Evolutionary conservation across 169 alveolate genomes (phyloP), one percentile per base, ranked within the genome.

Genomic region (Sarcocystis neurona): DNA sequence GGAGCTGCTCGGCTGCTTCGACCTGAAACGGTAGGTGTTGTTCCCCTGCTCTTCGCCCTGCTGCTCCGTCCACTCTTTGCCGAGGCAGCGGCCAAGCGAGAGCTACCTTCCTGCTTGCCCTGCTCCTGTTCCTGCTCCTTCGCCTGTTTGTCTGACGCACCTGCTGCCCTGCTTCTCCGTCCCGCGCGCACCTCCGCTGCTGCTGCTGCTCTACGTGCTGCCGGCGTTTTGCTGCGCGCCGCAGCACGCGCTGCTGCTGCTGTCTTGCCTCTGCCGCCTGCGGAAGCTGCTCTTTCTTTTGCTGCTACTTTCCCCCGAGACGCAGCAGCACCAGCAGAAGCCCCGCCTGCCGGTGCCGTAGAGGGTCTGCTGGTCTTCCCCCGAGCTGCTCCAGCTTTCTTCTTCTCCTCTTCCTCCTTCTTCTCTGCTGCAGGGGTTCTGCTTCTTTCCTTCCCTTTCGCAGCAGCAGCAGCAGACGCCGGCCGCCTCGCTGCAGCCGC

Each of bases 191-290:
- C n/a, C n/a, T n/a, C n/a, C n/a, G n/a, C n/a, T n/a, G n/a, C 66
- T 53, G 66, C 66, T 23, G 30, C 66, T 53, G 12, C 30, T 53
- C 23, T 53, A 53, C 66, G 12, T 53, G 12, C 66, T 15, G 66
- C 66, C 12, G 30, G 30, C 23, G 30, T 53, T 23, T 53, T 53
- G 30, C 30, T 23, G 12, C 30, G 12, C 12, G 66, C 30, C 30
- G 30, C 66, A 15, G 66, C 23, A 53, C 23, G 66, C 12, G 66
- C 30, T 53, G 12, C 23, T 53, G 30, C 66, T 53, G 66, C 23
- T 53, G 66, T 53, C 66, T 53, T 53, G 66, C 66, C 66, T 53
- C 66, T 23, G 66, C 66, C 66, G 23, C 30, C 66, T 53, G 66
- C 30, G 12, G 66, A 15, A 53, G 66, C 23, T 12, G 66, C 66